Percentiles rank a stretch among this genome's conserved stretches.
These are phyloP conservation scores for Clarireedia homoeocarpa DNA, from an alignment of 2,329 filamentous ascomycete species.

Conservation along the genomic window DNA sequence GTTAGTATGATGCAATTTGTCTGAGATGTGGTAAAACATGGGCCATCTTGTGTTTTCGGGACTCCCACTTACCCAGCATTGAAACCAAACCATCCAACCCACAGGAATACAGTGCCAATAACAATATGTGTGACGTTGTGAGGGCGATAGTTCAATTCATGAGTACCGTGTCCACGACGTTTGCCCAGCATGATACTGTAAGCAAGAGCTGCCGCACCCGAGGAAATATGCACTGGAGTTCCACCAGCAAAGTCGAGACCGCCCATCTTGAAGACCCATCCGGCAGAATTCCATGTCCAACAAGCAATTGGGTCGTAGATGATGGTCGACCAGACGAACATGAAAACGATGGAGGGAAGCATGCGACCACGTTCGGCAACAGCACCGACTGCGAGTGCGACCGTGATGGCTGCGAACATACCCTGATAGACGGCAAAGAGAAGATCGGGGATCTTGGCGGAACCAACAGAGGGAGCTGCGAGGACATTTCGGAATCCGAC, in stretches of 20 bases:
- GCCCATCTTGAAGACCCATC: slow-evolving; percentile 74
- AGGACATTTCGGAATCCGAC: slow-evolving; percentile 71
- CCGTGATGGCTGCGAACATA: slow-evolving; percentile 82
- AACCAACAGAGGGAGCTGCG: slow-evolving; percentile 67
- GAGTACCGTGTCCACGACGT: slow-evolving; percentile 64
- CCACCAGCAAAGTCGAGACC: slow-evolving; percentile 85
- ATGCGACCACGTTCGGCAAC: slow-evolving; percentile 82
- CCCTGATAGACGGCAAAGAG: slow-evolving; percentile 81
- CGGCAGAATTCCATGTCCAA: slow-evolving; percentile 85
- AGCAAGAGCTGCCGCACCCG: slow-evolving; percentile 73
- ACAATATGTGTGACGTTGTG: slow-evolving; percentile 93
- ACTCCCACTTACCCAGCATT: slow-evolving; percentile 55
- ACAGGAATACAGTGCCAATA: slow-evolving; percentile 86
- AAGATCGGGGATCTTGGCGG: slow-evolving; percentile 67
- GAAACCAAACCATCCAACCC: slow-evolving; percentile 95
- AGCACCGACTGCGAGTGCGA: slow-evolving; percentile 76
- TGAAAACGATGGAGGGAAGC: slow-evolving; percentile 83
- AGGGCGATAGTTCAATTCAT: slow-evolving; percentile 83
- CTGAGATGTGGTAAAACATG: slow-evolving; percentile 1
- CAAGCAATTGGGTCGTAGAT: slow-evolving; percentile 91
- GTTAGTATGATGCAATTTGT: neutral
- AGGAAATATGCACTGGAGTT: slow-evolving; percentile 83
- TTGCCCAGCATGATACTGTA: slow-evolving; percentile 88
- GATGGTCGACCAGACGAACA: slow-evolving; percentile 85
- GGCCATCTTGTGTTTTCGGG: neutral